Base-by-base conservation (phyloP, 2,329 filamentous ascomycete species). In the Nemania bipapillata region DNA sequence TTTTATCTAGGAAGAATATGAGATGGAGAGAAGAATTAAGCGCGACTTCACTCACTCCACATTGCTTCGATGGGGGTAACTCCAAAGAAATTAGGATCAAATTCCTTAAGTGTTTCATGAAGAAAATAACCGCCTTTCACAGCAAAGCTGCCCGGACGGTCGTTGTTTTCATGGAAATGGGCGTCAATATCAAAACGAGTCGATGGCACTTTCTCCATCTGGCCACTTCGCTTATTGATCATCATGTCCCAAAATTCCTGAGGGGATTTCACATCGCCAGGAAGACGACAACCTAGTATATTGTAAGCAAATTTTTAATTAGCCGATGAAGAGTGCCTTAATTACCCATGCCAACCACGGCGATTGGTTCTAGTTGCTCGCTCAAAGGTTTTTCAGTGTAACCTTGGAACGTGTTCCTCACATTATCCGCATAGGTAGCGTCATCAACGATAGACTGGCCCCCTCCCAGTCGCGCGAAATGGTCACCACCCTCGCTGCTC, bases 71-170 rank as follows among this genome's bases (percentile, higher is more conserved):
- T 69, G 1, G 78, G 76, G 0, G 73, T 77, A 50, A 83, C 81
- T 47, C 76, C 74, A 72, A 84, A 85, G 72, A 84, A 82, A 3
- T 68, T 78, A 40, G 69, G 70, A 35, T 77, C 75, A 61, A 77
- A 77, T 20, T 74, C 70, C 3, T 68, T 63, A 0, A 64, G 68
- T 3, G 32, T 17, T 2, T 47, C 61, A 49, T 70, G 58, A 12
- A 77, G 64, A 32, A 76, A 77, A 59, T 76, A 76, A 9, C 75
- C 74, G 17, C 74, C 74, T 4, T 53, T 50, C 3, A 73, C 70
- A 30, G 67, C 70, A 54, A 74, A 74, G 2, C 68, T 70, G 1
- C 72, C 72, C 0, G 71, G 71, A 2, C 72, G 70, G 2, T 49
- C 49, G 12, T 63, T 40, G n/a, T 72, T 66, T 24, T 68, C 64